Evolutionary conservation across 2,329 filamentous ascomycete species (phyloP).

Genomic region (Dactylellina haptotyla): DNA sequence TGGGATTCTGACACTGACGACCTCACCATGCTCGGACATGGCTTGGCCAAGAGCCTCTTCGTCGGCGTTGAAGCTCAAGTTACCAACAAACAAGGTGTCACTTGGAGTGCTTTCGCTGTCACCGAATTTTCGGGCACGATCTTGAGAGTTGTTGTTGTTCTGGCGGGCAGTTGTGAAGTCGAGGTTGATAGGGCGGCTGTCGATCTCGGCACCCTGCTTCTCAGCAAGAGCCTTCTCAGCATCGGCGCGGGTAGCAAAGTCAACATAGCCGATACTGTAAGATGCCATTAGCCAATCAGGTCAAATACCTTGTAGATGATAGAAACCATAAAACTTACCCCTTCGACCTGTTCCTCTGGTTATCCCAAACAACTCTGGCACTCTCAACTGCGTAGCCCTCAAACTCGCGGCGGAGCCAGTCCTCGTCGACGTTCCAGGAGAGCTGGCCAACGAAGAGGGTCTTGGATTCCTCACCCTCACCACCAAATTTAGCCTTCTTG

Average conservation of each 20-base stretch:
- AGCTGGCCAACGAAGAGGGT: conserved; percentile 92
- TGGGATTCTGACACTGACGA: conserved; percentile 84
- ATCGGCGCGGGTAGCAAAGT: conserved; percentile 76
- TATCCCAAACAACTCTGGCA: conserved; percentile 80
- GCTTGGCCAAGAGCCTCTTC: conserved; percentile 78
- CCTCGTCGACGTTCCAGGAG: conserved; percentile 89
- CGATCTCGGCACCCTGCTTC: conserved; percentile 78
- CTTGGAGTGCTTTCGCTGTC: conserved; percentile 81
- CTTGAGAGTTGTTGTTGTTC: conserved; percentile 67
- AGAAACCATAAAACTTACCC: conserved; percentile 66
- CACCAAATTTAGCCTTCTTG: conserved; percentile 76
- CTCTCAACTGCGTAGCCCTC: conserved; percentile 85
- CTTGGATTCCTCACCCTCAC: conserved; percentile 61
- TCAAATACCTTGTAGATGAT: not conserved
- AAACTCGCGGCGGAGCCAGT: conserved; percentile 88
- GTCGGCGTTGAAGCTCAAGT: conserved; percentile 84
- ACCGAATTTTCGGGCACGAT: conserved; percentile 76
- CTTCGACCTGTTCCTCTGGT: conserved; percentile 81
- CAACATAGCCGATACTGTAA: conserved; percentile 83
- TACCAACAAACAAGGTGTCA: conserved; percentile 90
- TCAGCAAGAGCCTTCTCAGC: conserved; percentile 77
- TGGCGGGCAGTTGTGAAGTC: conserved; percentile 78
- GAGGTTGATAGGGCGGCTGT: conserved; percentile 78
- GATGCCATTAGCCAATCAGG: conserved; percentile 56
- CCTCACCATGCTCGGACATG: conserved; percentile 76